Percentiles rank a stretch among this genome's conserved stretches.
These are phyloP conservation scores for Collybia mongolica DNA, from an alignment of 768 basidiomycete species.

Conservation along the genomic window DNA sequence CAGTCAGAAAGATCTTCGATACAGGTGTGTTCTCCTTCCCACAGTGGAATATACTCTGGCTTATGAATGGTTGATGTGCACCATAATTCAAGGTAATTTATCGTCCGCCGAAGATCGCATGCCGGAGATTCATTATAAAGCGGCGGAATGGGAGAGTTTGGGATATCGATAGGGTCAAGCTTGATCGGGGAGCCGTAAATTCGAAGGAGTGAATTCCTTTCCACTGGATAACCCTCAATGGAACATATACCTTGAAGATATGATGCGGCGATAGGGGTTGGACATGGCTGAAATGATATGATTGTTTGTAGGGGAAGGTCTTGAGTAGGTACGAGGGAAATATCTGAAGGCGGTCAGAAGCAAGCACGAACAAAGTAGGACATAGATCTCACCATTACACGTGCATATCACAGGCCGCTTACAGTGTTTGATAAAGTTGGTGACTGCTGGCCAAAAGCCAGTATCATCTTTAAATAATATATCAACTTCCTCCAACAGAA, in stretches of 20 bases:
- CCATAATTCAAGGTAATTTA: constrained; percentile 61
- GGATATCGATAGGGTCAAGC: constrained; percentile 29
- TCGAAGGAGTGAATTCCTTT: constrained; percentile 37
- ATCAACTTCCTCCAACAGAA: constrained; percentile 95
- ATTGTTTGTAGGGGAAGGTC: constrained; percentile 79
- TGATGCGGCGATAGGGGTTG: constrained; percentile 50
- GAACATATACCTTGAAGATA: constrained; percentile 68
- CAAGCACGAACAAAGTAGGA: too few relatives aligned
- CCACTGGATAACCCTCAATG: constrained; percentile 50
- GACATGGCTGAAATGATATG: constrained; percentile 64
- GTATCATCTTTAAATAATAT: constrained; percentile 85
- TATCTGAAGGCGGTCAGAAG: constrained; percentile 45
- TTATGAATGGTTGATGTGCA: constrained; percentile 26
- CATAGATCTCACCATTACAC: constrained; percentile 71
- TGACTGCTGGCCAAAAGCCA: constrained; percentile 83
- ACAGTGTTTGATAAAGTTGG: constrained; percentile 79
- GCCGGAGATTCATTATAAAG: constrained; percentile 19
- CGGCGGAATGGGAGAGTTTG: constrained; percentile 22
- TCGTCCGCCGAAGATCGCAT: constrained; percentile 64
- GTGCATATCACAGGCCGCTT: constrained; percentile 90
- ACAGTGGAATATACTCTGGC: constrained; percentile 4
- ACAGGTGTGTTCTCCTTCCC: constrained; percentile 4
- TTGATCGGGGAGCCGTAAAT: constrained; percentile 40
- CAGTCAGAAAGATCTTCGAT: constrained; percentile 12
- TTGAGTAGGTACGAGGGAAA: constrained; percentile 62